These are phyloP conservation scores for Boletus huronensis DNA, from an alignment of 768 basidiomycete species.

Conservation along the genomic window DNA sequence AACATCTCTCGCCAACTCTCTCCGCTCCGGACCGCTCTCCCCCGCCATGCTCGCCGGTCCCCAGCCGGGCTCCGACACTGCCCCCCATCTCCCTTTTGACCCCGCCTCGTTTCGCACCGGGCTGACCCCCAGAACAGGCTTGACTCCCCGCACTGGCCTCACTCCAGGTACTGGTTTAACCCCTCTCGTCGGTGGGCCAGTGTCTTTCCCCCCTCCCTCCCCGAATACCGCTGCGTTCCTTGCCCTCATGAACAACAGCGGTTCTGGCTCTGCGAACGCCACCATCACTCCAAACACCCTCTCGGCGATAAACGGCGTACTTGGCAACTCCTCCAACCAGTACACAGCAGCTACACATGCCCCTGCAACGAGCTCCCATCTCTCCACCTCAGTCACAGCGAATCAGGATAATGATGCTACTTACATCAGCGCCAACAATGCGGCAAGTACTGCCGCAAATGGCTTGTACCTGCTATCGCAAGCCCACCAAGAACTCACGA, in stretches of 20 bases:
- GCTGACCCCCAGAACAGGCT: constrained; percentile 81
- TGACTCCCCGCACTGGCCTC: constrained; percentile 82
- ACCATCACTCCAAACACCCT: constrained; percentile 61
- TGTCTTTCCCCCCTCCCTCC: constrained; percentile 76
- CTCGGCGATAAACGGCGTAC: constrained; percentile 68
- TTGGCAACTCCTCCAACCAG: constrained; percentile 39
- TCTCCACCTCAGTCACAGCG: constrained; percentile 35
- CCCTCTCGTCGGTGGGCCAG: constrained; percentile 70
- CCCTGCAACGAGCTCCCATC: constrained; percentile 33
- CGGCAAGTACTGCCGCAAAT: constrained; percentile 76
- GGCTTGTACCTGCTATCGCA: constrained; percentile 92
- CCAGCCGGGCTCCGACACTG: constrained; percentile 44
- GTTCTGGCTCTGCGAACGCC: constrained; percentile 33
- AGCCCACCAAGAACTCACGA: constrained; percentile 94
- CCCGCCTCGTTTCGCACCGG: constrained; percentile 76
- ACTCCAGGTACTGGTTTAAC: constrained; percentile 76
- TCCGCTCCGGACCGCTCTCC: constrained; percentile 89
- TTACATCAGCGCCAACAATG: constrained; percentile 48
- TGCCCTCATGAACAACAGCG: constrained; percentile 76
- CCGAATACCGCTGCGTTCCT: constrained; percentile 92
- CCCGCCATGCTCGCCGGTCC: constrained; percentile 96
- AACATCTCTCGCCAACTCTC: constrained; percentile 63
- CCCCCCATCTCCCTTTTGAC: constrained; percentile 54
- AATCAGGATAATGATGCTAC: constrained; percentile 32
- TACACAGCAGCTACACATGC: constrained; percentile 31